Evolutionary conservation across 352 stramenopile genomes (phyloP), one percentile per base, ranked within the genome.

Genomic region (Phytophthora pseudosyringae): DNA sequence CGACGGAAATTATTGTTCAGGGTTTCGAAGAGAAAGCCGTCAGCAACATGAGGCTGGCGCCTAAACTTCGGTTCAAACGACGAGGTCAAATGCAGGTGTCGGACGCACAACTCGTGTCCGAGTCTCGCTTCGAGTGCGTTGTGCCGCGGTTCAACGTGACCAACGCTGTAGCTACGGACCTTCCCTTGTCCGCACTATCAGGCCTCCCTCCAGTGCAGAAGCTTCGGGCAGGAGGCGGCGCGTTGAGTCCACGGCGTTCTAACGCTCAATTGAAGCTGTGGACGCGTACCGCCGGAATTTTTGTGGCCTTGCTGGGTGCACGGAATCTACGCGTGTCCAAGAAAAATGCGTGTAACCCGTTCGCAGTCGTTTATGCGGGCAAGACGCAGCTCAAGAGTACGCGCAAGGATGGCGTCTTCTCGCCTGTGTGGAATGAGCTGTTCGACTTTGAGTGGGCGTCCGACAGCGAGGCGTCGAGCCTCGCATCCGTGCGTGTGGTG

Each of bases 331-430:
- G 71, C 6, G 75, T 76, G 6, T 73, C 75, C 0, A 91, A 93
- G 61, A 91, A 88, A 49, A 78, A 87, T 41, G 83, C 76, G 7
- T 93, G 81, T 60, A 91, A 93, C 38, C 73, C 84, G n/a, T 93
- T 93, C 38, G 80, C 71, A 0, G 71, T 91, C 4, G 49, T 93
- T 4, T 76, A 81, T 10, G 86, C 77, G 33, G 69, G 69, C 16
- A 91, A 87, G 35, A 18, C 51, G 4, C 76, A 87, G 7, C 69
- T 88, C 12, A 85, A 85, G 52, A 92, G 83, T 51, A 86, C 80
- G 5, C 80, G 84, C 1, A 91, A 87, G 47, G 84, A 93, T 31
- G 84, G 78, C 4, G 81, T 78, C 13, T 83, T 85, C 21, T 61
- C 76, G 1, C 84, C 84, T 0, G 77, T 88, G 25, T 93, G 84